Percentiles rank a stretch among this genome's conserved stretches.
Evolutionary conservation across 2,329 filamentous ascomycete species (phyloP).

Genomic region (Sphaerostilbella broomeana): DNA sequence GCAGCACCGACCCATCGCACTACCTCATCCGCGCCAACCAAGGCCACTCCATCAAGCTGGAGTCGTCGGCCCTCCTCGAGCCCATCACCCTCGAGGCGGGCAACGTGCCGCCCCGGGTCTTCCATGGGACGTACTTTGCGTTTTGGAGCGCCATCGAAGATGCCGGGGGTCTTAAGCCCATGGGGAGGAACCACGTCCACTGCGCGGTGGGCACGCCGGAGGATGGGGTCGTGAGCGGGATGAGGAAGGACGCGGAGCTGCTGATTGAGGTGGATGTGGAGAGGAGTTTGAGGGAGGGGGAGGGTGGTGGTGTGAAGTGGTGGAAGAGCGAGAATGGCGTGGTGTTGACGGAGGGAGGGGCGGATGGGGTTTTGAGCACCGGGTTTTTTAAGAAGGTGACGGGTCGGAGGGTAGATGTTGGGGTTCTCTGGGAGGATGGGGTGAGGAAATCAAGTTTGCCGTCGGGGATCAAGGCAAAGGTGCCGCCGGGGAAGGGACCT

Average conservation of each 20-base stretch:
- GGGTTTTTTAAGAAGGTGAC: constrained; percentile 67
- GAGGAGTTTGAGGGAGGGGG: constrained; percentile 54
- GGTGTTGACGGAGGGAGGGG: constrained; percentile 56
- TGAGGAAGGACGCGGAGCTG: constrained; percentile 70
- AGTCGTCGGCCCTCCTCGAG: constrained; percentile 63
- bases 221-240: constrained; percentile 64
- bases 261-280: constrained; percentile 70
- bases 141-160: constrained; percentile 70
- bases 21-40: constrained; percentile 94
- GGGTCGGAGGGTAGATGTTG: constrained; percentile 52
- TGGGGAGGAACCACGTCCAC: constrained; percentile 85
- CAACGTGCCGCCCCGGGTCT: constrained; percentile 58
- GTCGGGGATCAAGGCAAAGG: constrained; percentile 42
- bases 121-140: constrained; percentile 84
- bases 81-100: constrained; percentile 49
- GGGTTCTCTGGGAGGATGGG: constrained; percentile 65
- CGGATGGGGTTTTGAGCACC: constrained; percentile 54
- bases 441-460: constrained; percentile 61
- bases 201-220: constrained; percentile 69
- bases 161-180: constrained; percentile 70
- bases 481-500: constrained; percentile 44
- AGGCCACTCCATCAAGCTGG: constrained; percentile 77
- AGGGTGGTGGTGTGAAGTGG: no score
- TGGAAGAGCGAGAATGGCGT: constrained; percentile 77
- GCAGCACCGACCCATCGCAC: constrained; percentile 47